These are phyloP conservation scores for Papiliotrema flavescens DNA, from an alignment of 1,284 basidiomycete genomes.

Conservation along the genomic window DNA sequence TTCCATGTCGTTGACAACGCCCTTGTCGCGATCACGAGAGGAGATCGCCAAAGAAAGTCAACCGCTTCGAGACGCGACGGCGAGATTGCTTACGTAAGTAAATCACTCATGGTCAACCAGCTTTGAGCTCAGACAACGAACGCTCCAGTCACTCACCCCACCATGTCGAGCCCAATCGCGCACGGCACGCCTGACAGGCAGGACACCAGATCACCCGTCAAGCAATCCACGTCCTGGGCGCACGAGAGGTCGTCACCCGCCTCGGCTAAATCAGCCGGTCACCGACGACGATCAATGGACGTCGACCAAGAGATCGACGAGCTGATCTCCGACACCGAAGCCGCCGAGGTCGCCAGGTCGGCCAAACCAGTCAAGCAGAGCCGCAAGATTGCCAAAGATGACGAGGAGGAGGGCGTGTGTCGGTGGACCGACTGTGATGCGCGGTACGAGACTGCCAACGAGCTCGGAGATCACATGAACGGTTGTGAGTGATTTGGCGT, in stretches of 20 bases:
- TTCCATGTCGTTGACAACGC: constrained; percentile 9
- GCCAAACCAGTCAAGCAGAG: background rate
- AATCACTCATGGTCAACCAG: too few species aligned
- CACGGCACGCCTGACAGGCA: too few species aligned
- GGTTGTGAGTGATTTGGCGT: constrained; percentile 31
- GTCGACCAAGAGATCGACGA: constrained; percentile 15
- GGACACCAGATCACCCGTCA: background rate
- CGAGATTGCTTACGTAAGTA: background rate
- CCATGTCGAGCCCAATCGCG: too few species aligned
- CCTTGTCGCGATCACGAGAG: too few species aligned
- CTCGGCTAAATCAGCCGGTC: background rate
- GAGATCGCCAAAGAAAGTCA: too few species aligned
- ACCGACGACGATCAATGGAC: constrained; percentile 1
- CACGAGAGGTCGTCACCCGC: background rate
- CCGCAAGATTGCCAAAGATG: background rate
- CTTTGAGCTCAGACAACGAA: too few species aligned
- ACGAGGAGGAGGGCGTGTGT: constrained; percentile 7
- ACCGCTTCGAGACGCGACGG: background rate
- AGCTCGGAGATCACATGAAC: constrained; percentile 31
- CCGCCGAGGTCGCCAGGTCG: background rate
- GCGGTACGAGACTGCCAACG: constrained; percentile 15
- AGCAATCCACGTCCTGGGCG: background rate
- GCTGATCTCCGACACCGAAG: constrained; percentile 2
- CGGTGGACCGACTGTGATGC: constrained; percentile 30
- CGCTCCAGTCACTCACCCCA: too few species aligned